These are phyloP conservation scores for Euryodendron excelsum DNA, from an alignment of 148 eudicot species.

Conservation along the genomic window DNA sequence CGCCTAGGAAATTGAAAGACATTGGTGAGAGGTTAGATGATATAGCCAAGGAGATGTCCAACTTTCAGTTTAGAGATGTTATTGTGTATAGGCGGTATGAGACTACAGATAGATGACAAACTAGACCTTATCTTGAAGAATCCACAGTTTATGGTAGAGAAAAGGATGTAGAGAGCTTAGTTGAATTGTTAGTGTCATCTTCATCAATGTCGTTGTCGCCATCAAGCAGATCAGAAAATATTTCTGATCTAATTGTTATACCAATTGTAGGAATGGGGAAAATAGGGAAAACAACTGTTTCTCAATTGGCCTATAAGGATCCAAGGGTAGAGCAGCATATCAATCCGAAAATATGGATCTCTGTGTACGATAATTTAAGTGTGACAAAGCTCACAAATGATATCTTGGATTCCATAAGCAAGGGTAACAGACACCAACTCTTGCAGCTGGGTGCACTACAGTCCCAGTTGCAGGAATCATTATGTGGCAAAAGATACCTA, in stretches of 20 bases:
- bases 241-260: slow-evolving; percentile 1
- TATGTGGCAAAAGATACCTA: too few species aligned
- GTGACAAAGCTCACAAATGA: background rate
- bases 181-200: slow-evolving; percentile 1
- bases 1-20: background rate
- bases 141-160: slow-evolving; percentile 14
- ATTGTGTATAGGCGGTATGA: background rate
- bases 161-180: background rate
- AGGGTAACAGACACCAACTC: background rate
- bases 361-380: slow-evolving; percentile 9
- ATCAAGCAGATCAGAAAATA: too few species aligned
- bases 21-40: background rate
- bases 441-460: background rate
- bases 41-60: background rate
- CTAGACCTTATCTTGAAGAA: background rate
- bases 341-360: slow-evolving; percentile 6
- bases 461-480: too few species aligned
- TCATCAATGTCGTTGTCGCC: too few species aligned
- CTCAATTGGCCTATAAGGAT: slow-evolving; percentile 15
- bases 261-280: slow-evolving; percentile 18
- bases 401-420: background rate
- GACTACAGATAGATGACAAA: background rate
- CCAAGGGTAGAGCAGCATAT: background rate
- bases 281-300: slow-evolving; percentile 21
- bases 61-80: background rate